These are phyloP conservation scores for Coniferiporia sulphurascens DNA, from an alignment of 1,284 basidiomycete genomes.

Conservation along the genomic window DNA sequence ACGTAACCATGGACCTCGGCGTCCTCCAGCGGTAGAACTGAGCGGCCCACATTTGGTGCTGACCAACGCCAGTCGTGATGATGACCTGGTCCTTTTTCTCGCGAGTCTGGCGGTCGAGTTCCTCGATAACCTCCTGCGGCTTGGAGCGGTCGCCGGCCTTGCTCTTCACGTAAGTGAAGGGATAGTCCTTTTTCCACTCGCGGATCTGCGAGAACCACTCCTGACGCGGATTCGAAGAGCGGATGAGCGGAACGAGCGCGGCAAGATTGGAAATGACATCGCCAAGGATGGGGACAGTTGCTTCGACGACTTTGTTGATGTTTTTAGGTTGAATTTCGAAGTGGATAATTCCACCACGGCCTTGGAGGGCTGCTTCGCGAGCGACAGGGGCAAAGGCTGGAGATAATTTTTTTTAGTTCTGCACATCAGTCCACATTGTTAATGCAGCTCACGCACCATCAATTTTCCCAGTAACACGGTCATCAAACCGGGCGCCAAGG, in stretches of 20 bases:
- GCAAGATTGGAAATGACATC: constrained; percentile 86
- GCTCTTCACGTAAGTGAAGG: constrained; percentile 83
- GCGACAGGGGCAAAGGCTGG: constrained; percentile 86
- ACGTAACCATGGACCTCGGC: constrained; percentile 88
- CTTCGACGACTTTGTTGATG: constrained; percentile 98
- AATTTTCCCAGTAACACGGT: constrained; percentile 94
- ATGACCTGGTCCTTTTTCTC: constrained; percentile 85
- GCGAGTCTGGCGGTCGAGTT: constrained; percentile 74
- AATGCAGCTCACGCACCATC: constrained; percentile 39
- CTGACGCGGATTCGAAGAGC: constrained; percentile 49
- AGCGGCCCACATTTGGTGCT: constrained; percentile 99
- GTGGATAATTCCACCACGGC: constrained; percentile 95
- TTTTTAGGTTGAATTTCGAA: constrained; percentile 99
- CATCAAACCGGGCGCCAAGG: constrained; percentile 94
- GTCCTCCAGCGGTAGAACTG: constrained; percentile 91
- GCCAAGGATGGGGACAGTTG: constrained; percentile 89
- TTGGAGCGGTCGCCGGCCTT: constrained; percentile 71
- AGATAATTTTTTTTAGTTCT: not conserved
- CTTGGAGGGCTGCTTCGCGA: constrained; percentile 78
- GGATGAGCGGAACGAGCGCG: constrained; percentile 78
- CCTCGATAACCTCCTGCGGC: constrained; percentile 96
- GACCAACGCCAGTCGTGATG: constrained; percentile 92
- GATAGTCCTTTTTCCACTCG: constrained; percentile 84
- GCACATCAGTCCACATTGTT: not conserved
- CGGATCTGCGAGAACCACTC: constrained; percentile 85